Percentiles rank a stretch among this genome's conserved stretches.
phyloP scores from a whole-genome alignment of 2,329 filamentous ascomycete species.

The Fusarium anguioides region DNA sequence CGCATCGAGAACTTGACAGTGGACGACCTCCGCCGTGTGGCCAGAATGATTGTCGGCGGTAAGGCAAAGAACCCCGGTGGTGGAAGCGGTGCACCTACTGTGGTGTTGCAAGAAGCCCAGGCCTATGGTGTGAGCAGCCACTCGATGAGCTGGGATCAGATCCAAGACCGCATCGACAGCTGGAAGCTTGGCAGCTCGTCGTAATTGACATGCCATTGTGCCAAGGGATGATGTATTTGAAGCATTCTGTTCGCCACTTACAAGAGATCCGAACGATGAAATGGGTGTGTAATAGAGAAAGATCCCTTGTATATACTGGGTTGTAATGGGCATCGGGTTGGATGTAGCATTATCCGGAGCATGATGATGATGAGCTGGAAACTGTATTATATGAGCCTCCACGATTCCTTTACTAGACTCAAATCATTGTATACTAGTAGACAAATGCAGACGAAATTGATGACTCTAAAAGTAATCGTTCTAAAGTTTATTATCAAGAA shows the following conservation, averaged over 20 bases:
- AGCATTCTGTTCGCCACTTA: not conserved
- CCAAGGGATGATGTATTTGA: not conserved
- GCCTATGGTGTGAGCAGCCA: conserved; percentile 75
- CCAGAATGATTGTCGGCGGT: conserved; percentile 80
- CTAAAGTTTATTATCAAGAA: conserved; percentile 12
- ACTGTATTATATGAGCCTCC: conserved; percentile 34
- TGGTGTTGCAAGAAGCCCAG: conserved; percentile 92
- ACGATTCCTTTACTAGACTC: conserved; percentile 36
- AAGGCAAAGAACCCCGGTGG: conserved; percentile 77
- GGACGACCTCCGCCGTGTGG: conserved; percentile 83
- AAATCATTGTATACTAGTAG: conserved; percentile 24
- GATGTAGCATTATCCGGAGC: conserved; percentile 29
- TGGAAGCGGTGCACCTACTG: conserved; percentile 90
- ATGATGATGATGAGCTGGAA: conserved; percentile 18
- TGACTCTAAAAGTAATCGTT: not conserved
- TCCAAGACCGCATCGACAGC: conserved; percentile 84
- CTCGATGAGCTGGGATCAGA: conserved; percentile 84
- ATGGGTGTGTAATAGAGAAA: conserved; percentile 42
- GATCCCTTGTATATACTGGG: conserved; percentile 32
- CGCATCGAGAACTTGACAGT: conserved; percentile 87
- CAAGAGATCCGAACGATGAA: conserved; percentile 8
- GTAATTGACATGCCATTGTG: conserved; percentile 6
- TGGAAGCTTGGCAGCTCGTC: conserved; percentile 80
- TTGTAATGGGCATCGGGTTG: conserved; percentile 15
- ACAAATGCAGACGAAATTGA: not conserved